Percentiles rank a stretch among this genome's conserved stretches.
Conservation (phyloP, 495 filamentous ascomycete species). For the Penicillium cosmopolitanum region DNA sequence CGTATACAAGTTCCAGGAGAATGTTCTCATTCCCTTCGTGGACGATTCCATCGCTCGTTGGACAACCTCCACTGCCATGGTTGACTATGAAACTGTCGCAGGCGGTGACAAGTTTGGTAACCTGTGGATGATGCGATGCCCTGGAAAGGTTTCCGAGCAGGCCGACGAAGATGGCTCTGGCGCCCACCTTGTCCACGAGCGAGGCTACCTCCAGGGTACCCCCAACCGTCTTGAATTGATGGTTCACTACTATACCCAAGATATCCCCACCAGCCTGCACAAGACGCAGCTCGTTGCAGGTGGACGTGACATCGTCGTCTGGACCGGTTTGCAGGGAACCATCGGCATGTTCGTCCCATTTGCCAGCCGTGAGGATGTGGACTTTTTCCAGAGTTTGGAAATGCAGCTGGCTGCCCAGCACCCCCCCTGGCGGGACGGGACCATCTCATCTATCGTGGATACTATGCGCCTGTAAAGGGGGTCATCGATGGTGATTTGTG, state of each 20-base stretch:
- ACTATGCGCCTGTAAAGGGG: conserved; percentile 96
- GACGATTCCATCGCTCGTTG: conserved; percentile 89
- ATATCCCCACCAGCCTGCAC: conserved; percentile 87
- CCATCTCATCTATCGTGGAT: conserved; percentile 91
- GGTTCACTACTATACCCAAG: conserved; percentile 86
- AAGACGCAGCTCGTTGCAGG: conserved; percentile 90
- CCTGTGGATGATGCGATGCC: conserved; percentile 87
- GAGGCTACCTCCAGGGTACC: conserved; percentile 85
- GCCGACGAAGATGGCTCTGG: conserved; percentile 91
- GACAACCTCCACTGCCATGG: conserved; percentile 87
- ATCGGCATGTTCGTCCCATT: conserved; percentile 93
- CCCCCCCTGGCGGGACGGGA: conserved; percentile 88
- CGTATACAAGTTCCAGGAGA: conserved; percentile 91
- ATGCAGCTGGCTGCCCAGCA: conserved; percentile 82
- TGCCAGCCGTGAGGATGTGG: conserved; percentile 84
- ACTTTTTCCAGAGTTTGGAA: conserved; percentile 95
- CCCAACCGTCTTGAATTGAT: conserved; percentile 82
- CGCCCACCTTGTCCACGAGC: conserved; percentile 84
- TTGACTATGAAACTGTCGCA: conserved; percentile 95
- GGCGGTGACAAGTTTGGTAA: conserved; percentile 99
- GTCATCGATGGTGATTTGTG: conserved; percentile 98
- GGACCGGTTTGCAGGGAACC: conserved; percentile 93
- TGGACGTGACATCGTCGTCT: conserved; percentile 87
- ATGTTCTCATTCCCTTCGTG: conserved; percentile 86
- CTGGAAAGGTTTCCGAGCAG: conserved; percentile 82